A percentile compares a stretch with the other conserved stretches of the same genome.
Conservation (phyloP, 768 basidiomycete species). For the Phanerochaete carnosa region DNA sequence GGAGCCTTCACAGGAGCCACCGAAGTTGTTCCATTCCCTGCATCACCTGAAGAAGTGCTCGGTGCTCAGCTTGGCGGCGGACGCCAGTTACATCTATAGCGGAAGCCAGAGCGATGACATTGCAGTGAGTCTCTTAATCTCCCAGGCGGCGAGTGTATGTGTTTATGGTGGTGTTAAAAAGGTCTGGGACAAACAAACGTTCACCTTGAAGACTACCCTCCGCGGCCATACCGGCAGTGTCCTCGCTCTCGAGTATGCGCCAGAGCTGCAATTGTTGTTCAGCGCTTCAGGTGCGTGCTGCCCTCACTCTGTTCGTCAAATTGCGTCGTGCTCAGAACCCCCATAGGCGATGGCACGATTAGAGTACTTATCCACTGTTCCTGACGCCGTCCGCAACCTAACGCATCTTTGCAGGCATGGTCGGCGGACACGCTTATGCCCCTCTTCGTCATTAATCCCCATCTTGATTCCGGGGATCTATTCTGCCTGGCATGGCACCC, state of each 20-base stretch:
- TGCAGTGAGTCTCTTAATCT: constrained; percentile 42
- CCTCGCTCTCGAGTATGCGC: constrained; percentile 71
- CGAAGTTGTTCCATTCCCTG: constrained; percentile 60
- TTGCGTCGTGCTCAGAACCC: not conserved
- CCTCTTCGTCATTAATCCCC: constrained; percentile 73
- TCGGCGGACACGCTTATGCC: constrained; percentile 62
- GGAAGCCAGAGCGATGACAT: constrained; percentile 80
- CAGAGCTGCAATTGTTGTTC: constrained; percentile 80
- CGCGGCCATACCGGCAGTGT: constrained; percentile 84
- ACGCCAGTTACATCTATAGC: constrained; percentile 71
- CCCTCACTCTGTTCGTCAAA: not conserved
- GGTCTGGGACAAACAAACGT: constrained; percentile 84
- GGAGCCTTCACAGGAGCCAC: constrained; percentile 10
- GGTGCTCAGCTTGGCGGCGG: constrained; percentile 72
- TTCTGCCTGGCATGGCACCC: constrained; percentile 83
- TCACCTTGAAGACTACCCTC: constrained; percentile 64
- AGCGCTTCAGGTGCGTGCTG: constrained; percentile 73
- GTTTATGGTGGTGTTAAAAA: constrained; percentile 26
- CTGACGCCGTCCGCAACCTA: not conserved
- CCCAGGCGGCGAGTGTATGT: not conserved
- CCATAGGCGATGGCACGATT: constrained; percentile 81
- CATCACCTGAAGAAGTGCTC: constrained; percentile 60
- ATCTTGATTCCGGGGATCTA: constrained; percentile 79
- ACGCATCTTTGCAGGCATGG: constrained; percentile 69
- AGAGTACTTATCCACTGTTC: constrained; percentile 46